Base-by-base conservation (phyloP, 768 basidiomycete species). In the Podaxis rugospora region DNA sequence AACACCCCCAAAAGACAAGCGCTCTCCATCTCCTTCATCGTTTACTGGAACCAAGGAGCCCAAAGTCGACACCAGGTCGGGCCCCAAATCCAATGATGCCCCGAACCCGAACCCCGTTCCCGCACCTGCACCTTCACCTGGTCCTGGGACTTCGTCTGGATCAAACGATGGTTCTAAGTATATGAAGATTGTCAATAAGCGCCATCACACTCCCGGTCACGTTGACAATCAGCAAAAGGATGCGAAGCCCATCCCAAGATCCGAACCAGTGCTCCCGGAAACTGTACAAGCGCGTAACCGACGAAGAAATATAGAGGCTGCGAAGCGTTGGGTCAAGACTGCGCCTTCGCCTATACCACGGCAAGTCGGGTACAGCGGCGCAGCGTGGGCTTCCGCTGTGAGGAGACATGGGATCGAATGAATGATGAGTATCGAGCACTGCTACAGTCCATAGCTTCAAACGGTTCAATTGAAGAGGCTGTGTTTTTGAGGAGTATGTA, bases 331-430 rank as follows among this genome's bases (percentile, higher is more conserved):
- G 52, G 36, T 54, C 9, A 21, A 25, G 11, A 37, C n/a, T 37
- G 13, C 52, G 21, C 35, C 32, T 1, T 23, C n/a, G 52, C 10
- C 10, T 11, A 37, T 62, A 51, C 44, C 44, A 23, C 7, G 59
- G 40, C 37, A 57, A 18, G 5, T 62, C 16, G 61, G 61, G 54
- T 37, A 56, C n/a, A 62, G 61, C 18, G 61, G 61, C 3, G 46
- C 61, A 27, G 61, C 54, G 13, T 62, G 55, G 54, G 61, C 61
- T 40, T 40, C 54, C 23, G 49, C 49, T 39, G 46, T 44, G 23
- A 63, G 37, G 37, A 54, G 52, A 40, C 36, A 54, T 54, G 52
- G 52, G 5, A n/a, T 39, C 36, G 35, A 21, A 6, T 35, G 35
- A 21, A 6, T 35, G 18, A 11, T 54, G n/a, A 21, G 13, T 53